These are phyloP conservation scores for Penicillium sp. DNA, from an alignment of 2,329 filamentous ascomycete species.

Conservation along the genomic window DNA sequence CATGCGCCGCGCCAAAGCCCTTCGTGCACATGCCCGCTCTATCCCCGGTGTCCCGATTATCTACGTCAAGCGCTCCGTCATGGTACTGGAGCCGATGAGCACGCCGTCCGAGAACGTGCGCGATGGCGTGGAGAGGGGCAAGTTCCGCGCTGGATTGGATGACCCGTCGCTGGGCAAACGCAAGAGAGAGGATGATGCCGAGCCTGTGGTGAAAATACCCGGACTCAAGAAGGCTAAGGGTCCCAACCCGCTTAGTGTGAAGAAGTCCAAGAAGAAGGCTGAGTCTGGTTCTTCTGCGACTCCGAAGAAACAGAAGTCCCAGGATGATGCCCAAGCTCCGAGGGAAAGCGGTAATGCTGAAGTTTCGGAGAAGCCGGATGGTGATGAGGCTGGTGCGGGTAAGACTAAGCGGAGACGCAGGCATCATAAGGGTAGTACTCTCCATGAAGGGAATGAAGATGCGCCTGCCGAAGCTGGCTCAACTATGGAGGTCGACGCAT, in stretches of 20 bases:
- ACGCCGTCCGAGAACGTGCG: constrained; percentile 40
- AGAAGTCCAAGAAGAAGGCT: constrained; percentile 43
- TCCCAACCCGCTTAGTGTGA: constrained; percentile 47
- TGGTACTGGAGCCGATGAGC: constrained; percentile 49
- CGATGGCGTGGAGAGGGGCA: constrained; percentile 44
- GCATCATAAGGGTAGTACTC: constrained; percentile 31
- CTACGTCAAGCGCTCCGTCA: constrained; percentile 50
- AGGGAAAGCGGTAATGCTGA: constrained; percentile 6
- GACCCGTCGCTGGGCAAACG: constrained; percentile 31
- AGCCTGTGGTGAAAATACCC: constrained; percentile 31
- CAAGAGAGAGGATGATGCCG: constrained; percentile 29
- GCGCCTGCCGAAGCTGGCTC: constrained; percentile 12
- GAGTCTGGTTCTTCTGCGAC: constrained; percentile 18
- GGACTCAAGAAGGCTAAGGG: constrained; percentile 40
- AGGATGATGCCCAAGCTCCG: constrained; percentile 1
- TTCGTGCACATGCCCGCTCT: constrained; percentile 39
- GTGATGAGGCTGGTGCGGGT: constrained; percentile 22
- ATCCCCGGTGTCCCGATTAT: constrained; percentile 49
- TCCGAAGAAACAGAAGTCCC: constrained; percentile 18
- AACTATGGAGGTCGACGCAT: constrained; percentile 21
- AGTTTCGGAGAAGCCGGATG: constrained; percentile 20
- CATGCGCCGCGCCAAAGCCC: constrained; percentile 28
- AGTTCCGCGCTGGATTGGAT: constrained; percentile 44
- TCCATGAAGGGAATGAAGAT: constrained; percentile 15
- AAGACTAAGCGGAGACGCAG: constrained; percentile 37